Conservation (phyloP, 768 basidiomycete genomes). For the Collybiopsis luxurians region DNA sequence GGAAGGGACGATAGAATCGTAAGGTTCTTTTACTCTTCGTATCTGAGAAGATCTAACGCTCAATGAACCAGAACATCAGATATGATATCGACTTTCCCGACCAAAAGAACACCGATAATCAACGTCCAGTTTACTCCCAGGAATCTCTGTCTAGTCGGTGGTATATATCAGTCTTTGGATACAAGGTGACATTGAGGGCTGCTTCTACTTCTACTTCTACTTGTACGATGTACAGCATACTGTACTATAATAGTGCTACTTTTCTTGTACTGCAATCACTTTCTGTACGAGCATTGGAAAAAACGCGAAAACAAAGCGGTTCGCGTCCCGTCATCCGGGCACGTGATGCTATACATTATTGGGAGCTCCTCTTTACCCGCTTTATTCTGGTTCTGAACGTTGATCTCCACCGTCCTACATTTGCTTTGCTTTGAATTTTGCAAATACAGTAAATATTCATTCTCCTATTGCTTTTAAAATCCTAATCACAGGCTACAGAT, state of each 20-base stretch:
- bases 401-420: no score
- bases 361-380: no score
- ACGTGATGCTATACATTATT: background rate
- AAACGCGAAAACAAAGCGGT: background rate
- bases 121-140: constrained; percentile 94
- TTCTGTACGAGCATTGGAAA: background rate
- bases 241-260: background rate
- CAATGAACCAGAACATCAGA: constrained; percentile 57
- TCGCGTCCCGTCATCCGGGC: background rate
- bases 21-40: constrained; percentile 25
- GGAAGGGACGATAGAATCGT: constrained; percentile 72
- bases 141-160: constrained; percentile 89
- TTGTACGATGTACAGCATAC: background rate
- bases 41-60: constrained; percentile 3
- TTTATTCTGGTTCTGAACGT: no score
- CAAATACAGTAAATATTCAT: background rate
- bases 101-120: constrained; percentile 91
- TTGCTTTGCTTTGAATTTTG: no score
- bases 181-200: constrained; percentile 32
- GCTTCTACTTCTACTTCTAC: background rate
- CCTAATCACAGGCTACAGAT: constrained; percentile 18
- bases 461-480: background rate
- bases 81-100: constrained; percentile 87
- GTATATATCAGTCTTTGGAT: constrained; percentile 65
- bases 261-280: no score